Conservation (phyloP, 768 basidiomycete genomes). For the Wakefieldia striispora region DNA sequence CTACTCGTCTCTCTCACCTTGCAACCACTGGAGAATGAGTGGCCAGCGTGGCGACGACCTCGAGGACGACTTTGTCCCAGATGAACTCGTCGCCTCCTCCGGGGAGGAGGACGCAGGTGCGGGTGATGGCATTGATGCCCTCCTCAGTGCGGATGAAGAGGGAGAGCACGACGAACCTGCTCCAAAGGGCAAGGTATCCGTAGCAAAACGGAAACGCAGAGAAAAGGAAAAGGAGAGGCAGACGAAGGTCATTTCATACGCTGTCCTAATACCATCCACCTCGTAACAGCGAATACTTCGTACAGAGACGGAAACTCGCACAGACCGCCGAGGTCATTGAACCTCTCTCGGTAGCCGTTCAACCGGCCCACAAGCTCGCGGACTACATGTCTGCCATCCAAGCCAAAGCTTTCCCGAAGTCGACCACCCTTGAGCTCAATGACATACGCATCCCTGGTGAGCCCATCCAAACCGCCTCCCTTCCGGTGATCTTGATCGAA, state of each 20-base stretch:
- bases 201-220: conserved; percentile 66
- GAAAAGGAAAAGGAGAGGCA: conserved; percentile 74
- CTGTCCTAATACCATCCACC: conserved; percentile 1
- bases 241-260: conserved; percentile 51
- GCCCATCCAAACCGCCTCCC: conserved; percentile 20
- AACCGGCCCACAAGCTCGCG: conserved; percentile 55
- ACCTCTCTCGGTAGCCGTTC: conserved; percentile 49
- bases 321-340: conserved; percentile 40
- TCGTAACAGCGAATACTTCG: conserved; percentile 9
- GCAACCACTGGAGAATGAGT: conserved; percentile 19
- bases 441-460: conserved; percentile 78
- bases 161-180: conserved; percentile 34
- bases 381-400: conserved; percentile 67
- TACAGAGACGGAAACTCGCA: conserved; percentile 64
- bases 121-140: conserved; percentile 36
- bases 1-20: conserved; percentile 1
- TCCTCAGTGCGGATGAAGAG: conserved; percentile 48
- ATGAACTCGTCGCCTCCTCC: conserved; percentile 64
- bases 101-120: conserved; percentile 48
- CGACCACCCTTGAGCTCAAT: conserved; percentile 75
- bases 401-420: conserved; percentile 61
- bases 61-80: conserved; percentile 76
- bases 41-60: conserved; percentile 69
- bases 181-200: conserved; percentile 17
- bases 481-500: conserved; percentile 44